Conservation (phyloP, 371 early-diverging fungal genomes). For the Caulochytrium protostelioides region DNA sequence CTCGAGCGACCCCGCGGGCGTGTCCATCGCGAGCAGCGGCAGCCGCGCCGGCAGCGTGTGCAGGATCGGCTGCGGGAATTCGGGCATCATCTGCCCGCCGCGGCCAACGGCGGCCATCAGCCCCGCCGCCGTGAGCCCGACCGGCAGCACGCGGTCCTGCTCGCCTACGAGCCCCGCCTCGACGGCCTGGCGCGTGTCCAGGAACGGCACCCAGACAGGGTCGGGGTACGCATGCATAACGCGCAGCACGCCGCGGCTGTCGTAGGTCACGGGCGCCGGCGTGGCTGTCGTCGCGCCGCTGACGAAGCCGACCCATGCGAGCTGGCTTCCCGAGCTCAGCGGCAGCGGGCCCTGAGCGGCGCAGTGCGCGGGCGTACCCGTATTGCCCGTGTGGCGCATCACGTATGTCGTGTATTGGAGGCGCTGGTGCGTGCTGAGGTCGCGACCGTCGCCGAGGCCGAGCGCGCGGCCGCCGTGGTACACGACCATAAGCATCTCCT, state of each 20-base stretch:
- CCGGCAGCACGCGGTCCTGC: constrained; percentile 42
- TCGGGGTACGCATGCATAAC: constrained; percentile 35
- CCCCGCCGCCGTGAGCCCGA: constrained; percentile 37
- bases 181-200: constrained; percentile 28
- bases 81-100: constrained; percentile 35
- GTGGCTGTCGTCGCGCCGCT: neutral
- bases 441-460: no score
- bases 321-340: constrained; percentile 15
- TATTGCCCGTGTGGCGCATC: no score
- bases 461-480: constrained; percentile 22
- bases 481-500: constrained; percentile 28
- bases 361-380: constrained; percentile 1
- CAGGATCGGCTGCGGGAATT: constrained; percentile 49
- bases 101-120: constrained; percentile 42
- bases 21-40: constrained; percentile 38
- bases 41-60: constrained; percentile 45
- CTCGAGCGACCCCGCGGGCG: constrained; percentile 31
- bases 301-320: neutral
- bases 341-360: constrained; percentile 13
- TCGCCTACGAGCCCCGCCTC: constrained; percentile 11
- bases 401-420: no score
- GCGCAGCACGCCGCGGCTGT: constrained; percentile 40
- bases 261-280: constrained; percentile 37
- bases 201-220: constrained; percentile 49
- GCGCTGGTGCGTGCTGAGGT: no score